A percentile compares a stretch with the other conserved stretches of the same genome.
phyloP scores from a whole-genome alignment of 371 early-diverging fungal species.

The Nosema granulosis region DNA sequence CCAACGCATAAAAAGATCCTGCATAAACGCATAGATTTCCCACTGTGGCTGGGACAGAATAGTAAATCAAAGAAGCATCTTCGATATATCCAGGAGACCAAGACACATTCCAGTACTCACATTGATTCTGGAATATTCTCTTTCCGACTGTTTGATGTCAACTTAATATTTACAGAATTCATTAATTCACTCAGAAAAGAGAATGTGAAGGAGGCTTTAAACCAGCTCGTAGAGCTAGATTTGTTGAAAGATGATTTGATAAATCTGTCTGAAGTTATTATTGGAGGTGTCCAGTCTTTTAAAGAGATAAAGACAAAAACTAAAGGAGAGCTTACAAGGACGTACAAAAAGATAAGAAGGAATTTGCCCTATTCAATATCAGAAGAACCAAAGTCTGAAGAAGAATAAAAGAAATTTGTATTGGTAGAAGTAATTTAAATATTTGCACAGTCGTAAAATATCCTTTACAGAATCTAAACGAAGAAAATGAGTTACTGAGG shows the following conservation, averaged over 20 bases:
- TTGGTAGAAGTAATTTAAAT: too few species aligned
- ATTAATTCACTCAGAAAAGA: constrained; percentile 55
- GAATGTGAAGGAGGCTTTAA: constrained; percentile 72
- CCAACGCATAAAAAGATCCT: constrained; percentile 70
- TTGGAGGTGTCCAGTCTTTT: constrained; percentile 68
- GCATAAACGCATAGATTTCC: constrained; percentile 48
- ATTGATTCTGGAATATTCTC: constrained; percentile 67
- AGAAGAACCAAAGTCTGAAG: not conserved
- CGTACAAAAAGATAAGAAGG: constrained; percentile 66
- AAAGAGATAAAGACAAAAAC: constrained; percentile 70
- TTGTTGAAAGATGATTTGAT: constrained; percentile 80
- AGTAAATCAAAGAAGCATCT: constrained; percentile 74
- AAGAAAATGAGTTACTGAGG: constrained; percentile 11
- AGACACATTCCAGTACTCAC: constrained; percentile 74
- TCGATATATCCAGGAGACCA: constrained; percentile 74
- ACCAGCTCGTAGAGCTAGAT: constrained; percentile 79
- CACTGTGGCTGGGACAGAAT: constrained; percentile 83
- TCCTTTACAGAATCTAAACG: not conserved
- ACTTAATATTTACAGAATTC: constrained; percentile 36
- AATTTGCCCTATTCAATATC: constrained; percentile 68
- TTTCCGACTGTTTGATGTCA: constrained; percentile 46
- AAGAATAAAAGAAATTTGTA: not conserved
- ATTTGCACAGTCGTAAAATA: too few species aligned
- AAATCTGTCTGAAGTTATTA: constrained; percentile 73
- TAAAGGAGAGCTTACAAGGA: constrained; percentile 76